Evolutionary conservation across 257 asterid genomes (phyloP), one percentile per base, ranked within the genome.

Genomic region (Salvia rosmarinus): DNA sequence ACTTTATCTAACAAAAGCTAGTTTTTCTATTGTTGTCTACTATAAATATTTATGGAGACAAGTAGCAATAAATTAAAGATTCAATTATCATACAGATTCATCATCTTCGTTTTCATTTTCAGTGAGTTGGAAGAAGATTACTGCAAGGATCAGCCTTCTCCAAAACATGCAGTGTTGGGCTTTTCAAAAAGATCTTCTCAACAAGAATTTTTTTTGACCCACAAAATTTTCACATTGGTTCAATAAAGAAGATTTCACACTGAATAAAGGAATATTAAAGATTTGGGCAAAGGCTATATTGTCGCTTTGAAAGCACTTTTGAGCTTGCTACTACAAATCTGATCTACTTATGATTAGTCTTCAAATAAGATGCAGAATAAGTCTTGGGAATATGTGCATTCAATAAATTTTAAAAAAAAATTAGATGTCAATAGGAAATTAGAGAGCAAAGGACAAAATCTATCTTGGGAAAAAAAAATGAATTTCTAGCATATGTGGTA

Each of bases 111-210:
- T 50, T 67, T 42, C 56, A 70, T 28, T 64, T 51, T 2, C 17
- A 19, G 70, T 52, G 73, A 66, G 78, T 30, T 71, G 68, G 52
- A 76, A 71, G 57, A 58, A 70, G 89, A 82, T 74, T 61, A 76
- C 70, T 56, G 21, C 78, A 75, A 75, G 71, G 71, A 61, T 61
- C 76, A 68, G 81, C 70, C 82, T 75, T 73, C 82, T 75, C 70
- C 75, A 73, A 76, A 71, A 66, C 78, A 71, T 79, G 77, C 40
- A 65, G 68, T 35, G 61, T 39, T 54, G 54, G 80, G 83, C 85
- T 73, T 84, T 80, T 78, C 78, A 69, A 63, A 73, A 81, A 67
- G 77, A 79, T 81, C 73, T 83, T 35, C 46, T 64, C 70, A 73
- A 59, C 25, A 60, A 73, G n/a, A 54, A 40, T 9, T 16, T 20